Base-by-base conservation (phyloP, 495 filamentous ascomycete genomes). In the Tuber melanosporum region DNA sequence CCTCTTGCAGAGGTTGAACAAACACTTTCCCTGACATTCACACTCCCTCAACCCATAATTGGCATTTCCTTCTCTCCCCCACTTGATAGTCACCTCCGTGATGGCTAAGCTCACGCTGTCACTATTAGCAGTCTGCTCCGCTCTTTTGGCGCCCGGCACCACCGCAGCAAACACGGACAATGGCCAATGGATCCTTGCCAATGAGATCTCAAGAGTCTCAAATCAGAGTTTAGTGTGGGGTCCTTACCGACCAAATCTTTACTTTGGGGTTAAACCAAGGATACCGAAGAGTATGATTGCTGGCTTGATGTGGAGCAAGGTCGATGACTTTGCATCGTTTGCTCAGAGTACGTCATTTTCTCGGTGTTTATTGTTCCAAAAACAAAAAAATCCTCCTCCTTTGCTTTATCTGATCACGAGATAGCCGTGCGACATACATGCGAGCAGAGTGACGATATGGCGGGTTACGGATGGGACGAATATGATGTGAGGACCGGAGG, bases 381-480 rank as follows among this genome's bases (percentile, higher is more conserved):
- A 26, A 32, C 32, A 32, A 32, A 57, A 22, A n/a, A 77, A 36
- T 5, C 39, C 39, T 41, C 39, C 72, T 82, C 83, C 72, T 85
- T 66, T 26, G 10, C 57, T 66, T 66, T 36, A 66, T 36, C 57
- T 36, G 14, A 75, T 69, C 22, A 71, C 17, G 44, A 8, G 43
- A 43, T 85, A 97, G 94, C 90, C 82, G 90, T 98, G 79, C 91
- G 95, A 77, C 92, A 98, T 84, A 97, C 96, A 0, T 99, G 95
- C 85, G 95, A 98, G 83, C 95, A 99, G 84, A 88, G 94, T 83
- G 93, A 97, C 83, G 92, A 91, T 76, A 97, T 99, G 92, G 90
- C 90, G 66, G 94, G 95, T 49, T 99, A 99, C 83, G 95, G 95
- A 76, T 99, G 95, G 95, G 95, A 98, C 79, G 89, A 95, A 81